Conservation (phyloP, 1,284 basidiomycete species). For the Marasmius fiardii region DNA sequence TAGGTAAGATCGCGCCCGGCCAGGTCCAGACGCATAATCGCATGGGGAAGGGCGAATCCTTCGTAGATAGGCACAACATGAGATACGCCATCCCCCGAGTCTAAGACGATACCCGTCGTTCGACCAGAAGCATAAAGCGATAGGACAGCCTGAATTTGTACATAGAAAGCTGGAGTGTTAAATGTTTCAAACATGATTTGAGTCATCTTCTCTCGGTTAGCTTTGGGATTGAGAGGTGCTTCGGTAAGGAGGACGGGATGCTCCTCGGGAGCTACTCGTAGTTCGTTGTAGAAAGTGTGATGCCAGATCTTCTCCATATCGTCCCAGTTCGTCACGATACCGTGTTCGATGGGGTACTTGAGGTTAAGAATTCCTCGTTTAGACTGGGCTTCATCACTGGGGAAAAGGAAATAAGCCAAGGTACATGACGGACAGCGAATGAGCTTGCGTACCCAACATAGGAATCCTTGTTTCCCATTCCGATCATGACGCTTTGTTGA, state of each 20-base stretch:
- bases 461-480: constrained; percentile 5
- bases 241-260: constrained; percentile 6
- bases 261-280: constrained; percentile 4
- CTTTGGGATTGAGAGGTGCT: constrained; percentile 6
- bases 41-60: constrained; percentile 2
- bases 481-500: background rate
- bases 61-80: constrained; percentile 6
- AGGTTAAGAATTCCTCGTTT: constrained; percentile 1
- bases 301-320: constrained; percentile 9
- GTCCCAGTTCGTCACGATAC: constrained; percentile 7
- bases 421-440: background rate
- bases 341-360: constrained; percentile 5
- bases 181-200: constrained; percentile 8
- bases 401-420: background rate
- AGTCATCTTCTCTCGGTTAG: constrained; percentile 5
- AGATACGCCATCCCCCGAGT: constrained; percentile 2
- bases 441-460: constrained; percentile 1
- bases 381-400: constrained; percentile 5
- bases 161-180: constrained; percentile 1
- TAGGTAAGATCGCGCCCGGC: constrained; percentile 3
- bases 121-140: constrained; percentile 4
- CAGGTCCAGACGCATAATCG: background rate
- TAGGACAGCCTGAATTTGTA: constrained; percentile 2
- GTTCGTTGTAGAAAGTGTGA: constrained; percentile 8
- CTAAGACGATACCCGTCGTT: constrained; percentile 3